Conservation (phyloP, 1,284 basidiomycete genomes). For the Trametes sp. region DNA sequence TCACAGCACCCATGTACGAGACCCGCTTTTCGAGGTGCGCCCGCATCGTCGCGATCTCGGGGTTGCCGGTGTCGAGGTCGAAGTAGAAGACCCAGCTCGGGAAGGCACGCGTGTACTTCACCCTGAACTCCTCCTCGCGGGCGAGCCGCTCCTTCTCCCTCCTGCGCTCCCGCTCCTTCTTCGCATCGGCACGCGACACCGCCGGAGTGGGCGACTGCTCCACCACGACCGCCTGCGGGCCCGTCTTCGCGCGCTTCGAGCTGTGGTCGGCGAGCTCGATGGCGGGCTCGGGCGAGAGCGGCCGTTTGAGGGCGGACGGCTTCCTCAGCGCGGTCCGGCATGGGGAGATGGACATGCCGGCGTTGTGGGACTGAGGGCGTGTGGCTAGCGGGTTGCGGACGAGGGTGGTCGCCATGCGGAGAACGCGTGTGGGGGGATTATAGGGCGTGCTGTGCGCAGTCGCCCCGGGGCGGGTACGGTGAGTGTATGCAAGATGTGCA, state of each 20-base stretch:
- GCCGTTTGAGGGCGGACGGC: conserved; percentile 55
- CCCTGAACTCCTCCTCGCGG: conserved; percentile 77
- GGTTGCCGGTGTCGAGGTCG: conserved; percentile 69
- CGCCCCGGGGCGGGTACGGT: conserved; percentile 8
- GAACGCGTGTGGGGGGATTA: conserved; percentile 19
- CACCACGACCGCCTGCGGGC: conserved; percentile 24
- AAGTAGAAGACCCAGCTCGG: conserved; percentile 89
- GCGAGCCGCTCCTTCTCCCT: conserved; percentile 45
- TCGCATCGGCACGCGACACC: conserved; percentile 37
- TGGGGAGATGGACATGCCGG: conserved; percentile 31
- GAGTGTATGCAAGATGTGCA: conserved; percentile 29
- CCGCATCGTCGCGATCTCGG: conserved; percentile 53
- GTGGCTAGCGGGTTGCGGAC: conserved; percentile 37
- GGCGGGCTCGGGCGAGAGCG: conserved; percentile 66
- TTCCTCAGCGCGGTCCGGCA: conserved; percentile 30
- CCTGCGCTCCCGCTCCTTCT: conserved; percentile 50
- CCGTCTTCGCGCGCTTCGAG: conserved; percentile 45
- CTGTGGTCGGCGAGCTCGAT: conserved; percentile 43
- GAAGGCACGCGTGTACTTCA: conserved; percentile 88
- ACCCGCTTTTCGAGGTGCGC: conserved; percentile 64
- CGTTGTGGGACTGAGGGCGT: conserved; percentile 35
- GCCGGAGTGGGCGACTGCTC: conserved; percentile 32
- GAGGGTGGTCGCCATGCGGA: conserved; percentile 32
- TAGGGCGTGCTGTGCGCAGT: conserved; percentile 13
- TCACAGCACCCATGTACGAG: conserved; percentile 77